A percentile compares a stretch with the other conserved stretches of the same genome.
phyloP scores from a whole-genome alignment of 2,329 filamentous ascomycete genomes.

The Fusarium coffeatum region DNA sequence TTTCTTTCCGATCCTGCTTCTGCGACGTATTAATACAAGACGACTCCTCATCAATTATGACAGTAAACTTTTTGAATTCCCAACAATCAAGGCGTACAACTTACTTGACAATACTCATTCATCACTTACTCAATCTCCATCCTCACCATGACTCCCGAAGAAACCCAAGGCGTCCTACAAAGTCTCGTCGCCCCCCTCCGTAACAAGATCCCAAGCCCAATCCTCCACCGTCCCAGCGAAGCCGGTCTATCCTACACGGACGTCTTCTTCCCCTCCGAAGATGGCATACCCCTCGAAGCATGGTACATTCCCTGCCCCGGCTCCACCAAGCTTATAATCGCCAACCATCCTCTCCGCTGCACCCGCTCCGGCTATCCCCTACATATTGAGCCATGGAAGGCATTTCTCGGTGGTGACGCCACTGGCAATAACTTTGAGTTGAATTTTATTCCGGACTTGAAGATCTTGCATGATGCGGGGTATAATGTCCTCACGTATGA shows the following conservation, averaged over 20 bases:
- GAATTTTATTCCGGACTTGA: conserved; percentile 1
- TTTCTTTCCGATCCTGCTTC: neutral
- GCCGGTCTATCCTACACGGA: neutral
- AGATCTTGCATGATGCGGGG: neutral
- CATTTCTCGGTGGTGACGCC: neutral
- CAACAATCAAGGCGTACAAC: too few species aligned
- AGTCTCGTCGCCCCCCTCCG: conserved; percentile 7
- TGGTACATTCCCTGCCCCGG: conserved; percentile 3
- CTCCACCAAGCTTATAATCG: neutral
- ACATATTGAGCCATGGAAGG: conserved; percentile 4
- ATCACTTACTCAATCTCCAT: neutral
- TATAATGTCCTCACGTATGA: conserved; percentile 6
- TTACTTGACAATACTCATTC: too few species aligned
- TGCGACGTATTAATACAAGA: neutral
- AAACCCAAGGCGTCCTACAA: neutral
- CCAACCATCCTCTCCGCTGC: conserved; percentile 4
- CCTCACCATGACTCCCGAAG: neutral
- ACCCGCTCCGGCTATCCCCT: neutral
- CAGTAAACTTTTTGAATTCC: too few species aligned
- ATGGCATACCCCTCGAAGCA: neutral
- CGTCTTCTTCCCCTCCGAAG: conserved; percentile 5
- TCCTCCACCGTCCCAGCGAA: neutral
- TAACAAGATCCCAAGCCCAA: neutral
- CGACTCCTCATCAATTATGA: too few species aligned
- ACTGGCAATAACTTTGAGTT: conserved; percentile 8